Percentiles rank a stretch among this genome's conserved stretches.
Conservation (phyloP, 129 eudicot species). For the Pseudognaphalium luteoalbum region DNA sequence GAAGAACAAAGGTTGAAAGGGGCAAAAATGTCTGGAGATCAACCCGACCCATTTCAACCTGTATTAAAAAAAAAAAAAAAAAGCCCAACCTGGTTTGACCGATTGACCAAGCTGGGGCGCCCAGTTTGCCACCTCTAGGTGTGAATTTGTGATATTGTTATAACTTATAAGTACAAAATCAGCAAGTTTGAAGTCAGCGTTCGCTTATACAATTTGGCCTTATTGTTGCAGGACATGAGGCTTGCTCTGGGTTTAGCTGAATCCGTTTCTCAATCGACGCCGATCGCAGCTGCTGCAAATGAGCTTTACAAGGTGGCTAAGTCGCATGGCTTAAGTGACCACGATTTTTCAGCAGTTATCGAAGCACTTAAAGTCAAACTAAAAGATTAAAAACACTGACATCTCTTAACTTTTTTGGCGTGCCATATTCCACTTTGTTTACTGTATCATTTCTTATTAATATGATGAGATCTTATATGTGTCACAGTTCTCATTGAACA, state of each 20-base stretch:
- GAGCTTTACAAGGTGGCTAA: constrained; percentile 94
- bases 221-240: constrained; percentile 65
- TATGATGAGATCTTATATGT: not conserved
- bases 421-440: constrained; percentile 1
- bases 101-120: not conserved
- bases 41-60: not conserved
- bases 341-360: constrained; percentile 90
- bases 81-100: not conserved
- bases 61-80: not conserved
- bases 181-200: not conserved
- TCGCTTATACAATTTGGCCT: not conserved
- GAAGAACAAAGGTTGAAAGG: not conserved
- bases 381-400: constrained; percentile 35
- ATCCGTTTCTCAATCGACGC: constrained; percentile 83
- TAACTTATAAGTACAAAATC: not conserved
- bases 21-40: not conserved
- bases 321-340: constrained; percentile 76
- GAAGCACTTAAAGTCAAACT: constrained; percentile 80
- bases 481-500: not conserved
- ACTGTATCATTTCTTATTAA: not conserved
- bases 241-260: constrained; percentile 92
- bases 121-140: constrained; percentile 1
- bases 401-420: not conserved
- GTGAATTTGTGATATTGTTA: no score
- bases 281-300: constrained; percentile 92